phyloP scores from a whole-genome alignment of 225 moss, liverwort and hornwort species.

The Neckera pumila region DNA sequence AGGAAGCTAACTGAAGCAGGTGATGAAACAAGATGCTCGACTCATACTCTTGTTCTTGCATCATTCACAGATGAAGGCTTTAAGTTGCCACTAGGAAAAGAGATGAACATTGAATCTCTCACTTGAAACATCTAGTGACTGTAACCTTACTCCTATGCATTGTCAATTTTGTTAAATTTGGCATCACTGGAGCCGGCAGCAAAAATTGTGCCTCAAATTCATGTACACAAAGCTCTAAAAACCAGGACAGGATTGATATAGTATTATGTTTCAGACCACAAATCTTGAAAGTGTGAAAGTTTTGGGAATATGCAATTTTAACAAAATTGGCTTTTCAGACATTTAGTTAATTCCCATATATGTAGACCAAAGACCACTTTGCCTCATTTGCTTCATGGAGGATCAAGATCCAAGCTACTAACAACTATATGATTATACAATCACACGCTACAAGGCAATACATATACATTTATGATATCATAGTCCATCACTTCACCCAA shows the following conservation, averaged over 20 bases:
- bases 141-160: not conserved
- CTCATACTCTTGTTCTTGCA: not conserved
- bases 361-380: too few species aligned
- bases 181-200: fast-evolving
- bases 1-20: not conserved
- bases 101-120: not conserved
- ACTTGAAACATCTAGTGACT: not conserved
- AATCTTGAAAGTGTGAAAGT: not conserved
- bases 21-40: not conserved
- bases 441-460: not conserved
- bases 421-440: not conserved
- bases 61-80: not conserved
- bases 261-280: not conserved
- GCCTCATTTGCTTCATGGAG: not conserved
- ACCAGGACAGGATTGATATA: not conserved
- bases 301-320: not conserved
- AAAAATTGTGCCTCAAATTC: not conserved
- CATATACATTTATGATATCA: not conserved
- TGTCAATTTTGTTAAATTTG: not conserved
- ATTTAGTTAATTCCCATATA: not conserved
- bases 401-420: not conserved
- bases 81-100: not conserved
- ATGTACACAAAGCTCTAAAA: not conserved
- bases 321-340: fast-evolving
- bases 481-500: not conserved